A percentile compares a stretch with the other conserved stretches of the same genome.
Evolutionary conservation across 2,329 filamentous ascomycete genomes (phyloP).

Genomic region (Xylariaceae sp.): DNA sequence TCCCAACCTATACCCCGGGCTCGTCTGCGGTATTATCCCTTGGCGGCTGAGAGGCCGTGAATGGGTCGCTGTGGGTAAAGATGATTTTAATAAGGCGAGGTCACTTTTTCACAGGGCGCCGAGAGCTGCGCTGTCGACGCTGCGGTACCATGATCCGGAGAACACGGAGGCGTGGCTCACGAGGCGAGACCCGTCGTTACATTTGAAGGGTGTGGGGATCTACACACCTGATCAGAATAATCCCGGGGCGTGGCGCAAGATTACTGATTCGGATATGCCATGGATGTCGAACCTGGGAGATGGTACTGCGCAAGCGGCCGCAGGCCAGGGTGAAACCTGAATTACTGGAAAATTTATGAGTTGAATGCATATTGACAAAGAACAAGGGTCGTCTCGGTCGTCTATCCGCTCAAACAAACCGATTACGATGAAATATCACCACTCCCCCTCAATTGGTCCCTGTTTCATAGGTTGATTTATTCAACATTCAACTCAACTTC

Average conservation of each 20-base stretch:
- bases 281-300: no score
- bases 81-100: conserved; percentile 6
- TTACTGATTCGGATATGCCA: conserved; percentile 7
- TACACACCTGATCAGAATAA: conserved; percentile 10
- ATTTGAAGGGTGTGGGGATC: conserved; percentile 9
- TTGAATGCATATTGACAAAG: no score
- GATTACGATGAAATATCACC: no score
- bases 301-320: no score
- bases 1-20: conserved; percentile 82
- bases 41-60: conserved; percentile 63
- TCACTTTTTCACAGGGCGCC: conserved; percentile 22
- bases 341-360: no score
- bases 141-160: conserved; percentile 21
- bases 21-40: conserved; percentile 72
- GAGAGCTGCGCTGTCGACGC: conserved; percentile 24
- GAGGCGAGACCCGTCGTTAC: conserved; percentile 15
- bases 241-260: conserved; percentile 7
- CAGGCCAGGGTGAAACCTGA: no score
- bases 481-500: no score
- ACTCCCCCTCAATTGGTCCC: no score
- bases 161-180: conserved; percentile 19
- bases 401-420: no score
- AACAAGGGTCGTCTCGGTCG: no score
- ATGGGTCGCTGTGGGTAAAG: conserved; percentile 24
- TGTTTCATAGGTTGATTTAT: no score